Evolutionary conservation across 805 yeast genomes (phyloP).

Genomic region (Wickerhamomyces queroliae): DNA sequence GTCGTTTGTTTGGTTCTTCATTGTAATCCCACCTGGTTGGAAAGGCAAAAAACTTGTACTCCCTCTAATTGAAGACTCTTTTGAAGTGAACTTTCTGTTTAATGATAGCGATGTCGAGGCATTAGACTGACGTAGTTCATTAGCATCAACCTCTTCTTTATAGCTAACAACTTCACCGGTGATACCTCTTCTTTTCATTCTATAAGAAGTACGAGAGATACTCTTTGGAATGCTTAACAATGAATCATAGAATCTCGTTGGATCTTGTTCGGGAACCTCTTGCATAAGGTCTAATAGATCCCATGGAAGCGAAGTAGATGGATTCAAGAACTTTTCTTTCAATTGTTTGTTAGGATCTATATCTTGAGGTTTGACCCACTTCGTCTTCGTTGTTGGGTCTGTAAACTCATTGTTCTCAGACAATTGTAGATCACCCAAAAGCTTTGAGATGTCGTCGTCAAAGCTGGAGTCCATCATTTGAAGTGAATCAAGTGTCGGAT

Average conservation of each 20-base stretch:
- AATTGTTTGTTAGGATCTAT: slow-evolving; percentile 15
- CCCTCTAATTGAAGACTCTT: slow-evolving; percentile 61
- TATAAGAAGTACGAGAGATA: slow-evolving; percentile 55
- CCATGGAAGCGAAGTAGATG: slow-evolving; percentile 60
- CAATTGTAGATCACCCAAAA: slow-evolving; percentile 4
- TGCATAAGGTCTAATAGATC: slow-evolving; percentile 68
- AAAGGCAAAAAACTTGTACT: slow-evolving; percentile 76
- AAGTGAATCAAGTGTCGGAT: not conserved
- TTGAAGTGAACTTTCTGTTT: slow-evolving; percentile 59
- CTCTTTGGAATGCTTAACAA: slow-evolving; percentile 56
- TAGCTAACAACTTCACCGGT: slow-evolving; percentile 61
- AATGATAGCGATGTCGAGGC: slow-evolving; percentile 70
- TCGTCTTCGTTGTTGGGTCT: slow-evolving; percentile 1
- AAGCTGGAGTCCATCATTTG: slow-evolving; percentile 17
- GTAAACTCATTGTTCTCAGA: not conserved
- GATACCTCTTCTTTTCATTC: slow-evolving; percentile 72
- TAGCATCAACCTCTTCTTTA: slow-evolving; percentile 53
- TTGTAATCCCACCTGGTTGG: slow-evolving; percentile 81
- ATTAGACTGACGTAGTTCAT: slow-evolving; percentile 39
- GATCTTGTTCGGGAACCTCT: slow-evolving; percentile 36
- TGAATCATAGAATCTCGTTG: slow-evolving; percentile 17
- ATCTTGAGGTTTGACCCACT: not conserved
- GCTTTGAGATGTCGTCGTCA: slow-evolving; percentile 4
- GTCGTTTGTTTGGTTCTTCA: slow-evolving; percentile 25
- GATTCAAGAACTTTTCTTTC: slow-evolving; percentile 46